Conservation (phyloP, 169 alveolate species). For the Plasmodium vivax region DNA sequence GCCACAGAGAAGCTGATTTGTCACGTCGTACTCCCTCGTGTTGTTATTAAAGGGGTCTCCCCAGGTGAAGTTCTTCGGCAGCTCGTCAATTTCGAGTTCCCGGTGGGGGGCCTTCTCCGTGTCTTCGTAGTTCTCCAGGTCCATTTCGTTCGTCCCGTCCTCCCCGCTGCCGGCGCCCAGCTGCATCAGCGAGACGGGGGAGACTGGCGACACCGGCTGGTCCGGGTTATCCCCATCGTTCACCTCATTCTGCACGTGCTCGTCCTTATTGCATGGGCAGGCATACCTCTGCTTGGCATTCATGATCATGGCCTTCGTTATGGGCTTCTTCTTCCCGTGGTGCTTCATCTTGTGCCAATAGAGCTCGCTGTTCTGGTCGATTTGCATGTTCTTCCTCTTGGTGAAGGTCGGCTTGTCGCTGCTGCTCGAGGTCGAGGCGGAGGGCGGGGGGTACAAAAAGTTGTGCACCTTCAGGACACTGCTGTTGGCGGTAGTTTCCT, state of each 20-base stretch:
- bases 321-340: slow-evolving; percentile 26
- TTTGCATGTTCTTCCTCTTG: not conserved
- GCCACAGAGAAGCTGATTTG: slow-evolving; percentile 94
- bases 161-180: not conserved
- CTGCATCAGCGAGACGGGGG: slow-evolving; percentile 8
- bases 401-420: not conserved
- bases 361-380: slow-evolving; percentile 18
- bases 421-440: not conserved
- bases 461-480: not conserved
- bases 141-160: slow-evolving; percentile 23
- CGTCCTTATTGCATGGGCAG: slow-evolving; percentile 50
- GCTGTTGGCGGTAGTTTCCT: not conserved
- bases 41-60: slow-evolving; percentile 87
- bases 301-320: not conserved
- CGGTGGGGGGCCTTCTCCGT: slow-evolving; percentile 3
- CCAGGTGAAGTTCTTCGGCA: slow-evolving; percentile 83
- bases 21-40: slow-evolving; percentile 70
- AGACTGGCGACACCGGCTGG: slow-evolving; percentile 60
- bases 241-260: slow-evolving; percentile 1
- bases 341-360: slow-evolving; percentile 72
- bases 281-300: slow-evolving; percentile 36
- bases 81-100: slow-evolving; percentile 62
- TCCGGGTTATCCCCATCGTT: slow-evolving; percentile 5
- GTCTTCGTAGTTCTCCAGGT: slow-evolving; percentile 47
- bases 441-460: not conserved